Base-by-base conservation (phyloP, 1,284 basidiomycete species). In the Ganoderma multipileum region DNA sequence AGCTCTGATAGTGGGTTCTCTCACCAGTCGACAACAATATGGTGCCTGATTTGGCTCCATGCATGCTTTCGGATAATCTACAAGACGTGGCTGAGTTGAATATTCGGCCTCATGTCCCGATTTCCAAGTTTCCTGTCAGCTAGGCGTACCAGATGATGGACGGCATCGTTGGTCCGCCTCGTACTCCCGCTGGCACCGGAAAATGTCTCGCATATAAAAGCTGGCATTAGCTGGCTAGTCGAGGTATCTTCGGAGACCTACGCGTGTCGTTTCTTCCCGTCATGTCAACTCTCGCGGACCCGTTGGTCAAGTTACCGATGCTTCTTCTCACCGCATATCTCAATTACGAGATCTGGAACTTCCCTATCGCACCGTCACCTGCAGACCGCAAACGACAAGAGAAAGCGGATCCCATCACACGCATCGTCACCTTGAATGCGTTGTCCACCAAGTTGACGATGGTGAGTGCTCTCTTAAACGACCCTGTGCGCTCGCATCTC, bases 281-380 rank as follows among this genome's bases (percentile, higher is more conserved):
- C n/a, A 38, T 58, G n/a, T 54, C 42, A 8, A 7, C 30, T 7
- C 64, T 58, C 42, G 57, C 18, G n/a, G 33, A 41, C 26, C 23
- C 64, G 20, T 41, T 65, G 64, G 28, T 61, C 16, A 65, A 65
- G 44, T 47, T 60, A 14, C 58, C 64, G 20, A 8, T 65, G 14
- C 36, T 65, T 5, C 11, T 65, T 9, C 33, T 28, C 33, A 26
- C 36, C n/a, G 62, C n/a, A 8, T 50, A 39, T 20, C 30, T 63
- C 3, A 52, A 36, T n/a, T 63, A 63, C 30, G 61, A 33, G 20
- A 33, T 28, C 36, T 58, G 57, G 57, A 58, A 58, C 18, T 58
- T 47, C 47, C 42, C 42, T 16, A 36, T 28, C 30, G 28, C 61
- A 0, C 62, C 52, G 3, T 20, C 38, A 23, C 18, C 36, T 39